These are phyloP conservation scores for Globisporangium middletonii DNA, from an alignment of 352 stramenopile species.

Conservation along the genomic window DNA sequence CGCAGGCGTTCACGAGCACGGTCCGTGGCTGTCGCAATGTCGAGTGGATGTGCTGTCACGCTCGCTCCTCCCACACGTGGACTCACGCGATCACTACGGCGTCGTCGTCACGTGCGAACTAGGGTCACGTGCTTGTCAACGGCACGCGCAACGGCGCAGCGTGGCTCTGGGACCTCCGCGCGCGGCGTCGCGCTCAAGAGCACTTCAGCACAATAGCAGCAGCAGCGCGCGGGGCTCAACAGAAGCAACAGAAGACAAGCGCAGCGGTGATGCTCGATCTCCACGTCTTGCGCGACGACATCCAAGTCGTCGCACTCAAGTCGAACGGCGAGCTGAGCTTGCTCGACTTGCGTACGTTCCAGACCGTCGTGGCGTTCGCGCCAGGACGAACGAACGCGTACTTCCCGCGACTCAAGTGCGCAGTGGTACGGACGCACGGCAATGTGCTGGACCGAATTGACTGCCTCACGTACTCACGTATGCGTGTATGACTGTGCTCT, in stretches of 20 bases:
- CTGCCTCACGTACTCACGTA: background rate
- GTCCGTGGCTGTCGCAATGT: background rate
- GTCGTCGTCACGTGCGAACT: too few species aligned
- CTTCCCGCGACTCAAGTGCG: slow-evolving; percentile 24
- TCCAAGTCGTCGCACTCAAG: slow-evolving; percentile 30
- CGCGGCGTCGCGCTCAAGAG: slow-evolving; percentile 13
- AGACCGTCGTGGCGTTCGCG: slow-evolving; percentile 28
- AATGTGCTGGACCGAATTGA: background rate
- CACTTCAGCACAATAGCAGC: background rate
- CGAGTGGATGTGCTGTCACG: background rate
- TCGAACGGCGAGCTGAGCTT: slow-evolving; percentile 40
- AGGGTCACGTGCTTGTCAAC: slow-evolving; percentile 43
- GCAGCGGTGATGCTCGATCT: slow-evolving; percentile 30
- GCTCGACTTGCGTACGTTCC: slow-evolving; percentile 39
- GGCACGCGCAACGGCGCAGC: slow-evolving; percentile 34
- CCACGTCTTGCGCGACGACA: slow-evolving; percentile 32
- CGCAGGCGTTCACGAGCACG: slow-evolving; percentile 31
- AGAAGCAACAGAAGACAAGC: slow-evolving; percentile 8
- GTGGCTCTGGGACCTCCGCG: slow-evolving; percentile 50
- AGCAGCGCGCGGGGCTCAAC: background rate
- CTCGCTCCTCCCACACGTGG: background rate
- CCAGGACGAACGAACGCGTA: slow-evolving; percentile 22
- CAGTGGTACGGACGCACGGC: slow-evolving; percentile 13
- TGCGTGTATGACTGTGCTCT: background rate
- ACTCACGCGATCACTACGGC: background rate